Conservation (phyloP, 352 stramenopile genomes). For the Paralagenidium karlingii region DNA sequence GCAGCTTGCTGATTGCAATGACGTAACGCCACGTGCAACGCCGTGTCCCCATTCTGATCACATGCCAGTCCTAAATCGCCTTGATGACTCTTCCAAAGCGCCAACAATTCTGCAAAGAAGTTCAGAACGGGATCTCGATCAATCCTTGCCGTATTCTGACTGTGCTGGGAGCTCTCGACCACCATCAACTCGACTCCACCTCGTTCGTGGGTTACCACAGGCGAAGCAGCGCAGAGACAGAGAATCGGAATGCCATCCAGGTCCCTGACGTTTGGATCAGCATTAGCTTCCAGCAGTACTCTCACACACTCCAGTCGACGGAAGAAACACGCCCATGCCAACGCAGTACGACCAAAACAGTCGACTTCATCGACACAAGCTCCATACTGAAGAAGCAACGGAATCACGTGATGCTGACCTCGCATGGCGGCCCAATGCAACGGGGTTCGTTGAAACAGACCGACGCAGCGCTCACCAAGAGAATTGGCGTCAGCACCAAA, state of each 20-base stretch:
- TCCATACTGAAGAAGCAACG: slow-evolving; percentile 40
- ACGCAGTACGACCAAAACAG: slow-evolving; percentile 48
- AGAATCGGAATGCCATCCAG: slow-evolving; percentile 31
- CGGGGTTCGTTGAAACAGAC: slow-evolving; percentile 47
- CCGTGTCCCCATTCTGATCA: slow-evolving; percentile 31
- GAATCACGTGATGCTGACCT: slow-evolving; percentile 37
- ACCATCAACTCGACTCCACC: no score
- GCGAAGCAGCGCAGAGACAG: slow-evolving; percentile 47
- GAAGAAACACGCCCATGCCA: slow-evolving; percentile 53
- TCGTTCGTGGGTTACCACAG: slow-evolving; percentile 30
- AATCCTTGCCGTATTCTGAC: background rate
- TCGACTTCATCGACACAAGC: slow-evolving; percentile 42
- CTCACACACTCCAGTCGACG: background rate
- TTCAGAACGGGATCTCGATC: background rate
- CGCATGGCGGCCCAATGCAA: slow-evolving; percentile 69
- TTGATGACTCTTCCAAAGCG: no score
- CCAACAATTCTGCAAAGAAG: background rate
- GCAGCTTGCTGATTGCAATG: slow-evolving; percentile 55
- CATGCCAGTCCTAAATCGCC: no score
- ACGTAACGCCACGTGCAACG: slow-evolving; percentile 59
- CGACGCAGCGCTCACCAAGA: slow-evolving; percentile 39
- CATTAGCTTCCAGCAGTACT: slow-evolving; percentile 15
- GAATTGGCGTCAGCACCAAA: slow-evolving; percentile 25
- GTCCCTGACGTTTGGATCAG: slow-evolving; percentile 29
- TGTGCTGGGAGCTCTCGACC: no score